Evolutionary conservation across 2,329 filamentous ascomycete species (phyloP).

Genomic region (Bimuria novae-zelandiae): DNA sequence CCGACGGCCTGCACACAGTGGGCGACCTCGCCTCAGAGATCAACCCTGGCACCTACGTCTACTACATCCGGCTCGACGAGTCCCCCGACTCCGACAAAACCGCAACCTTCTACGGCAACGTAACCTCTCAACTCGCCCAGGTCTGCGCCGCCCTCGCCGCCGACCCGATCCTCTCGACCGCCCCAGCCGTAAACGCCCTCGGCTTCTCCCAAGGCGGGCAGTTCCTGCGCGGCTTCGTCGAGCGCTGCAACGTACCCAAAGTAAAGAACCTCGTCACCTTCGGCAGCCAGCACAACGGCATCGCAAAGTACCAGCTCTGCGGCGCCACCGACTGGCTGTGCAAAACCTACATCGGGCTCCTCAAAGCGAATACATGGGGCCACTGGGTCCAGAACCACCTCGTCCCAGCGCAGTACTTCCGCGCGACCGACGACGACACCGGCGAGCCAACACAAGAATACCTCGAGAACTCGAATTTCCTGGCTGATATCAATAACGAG

Average conservation of each 20-base stretch:
- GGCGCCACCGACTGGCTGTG: conserved; percentile 76
- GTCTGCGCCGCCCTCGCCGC: conserved; percentile 78
- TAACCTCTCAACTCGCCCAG: conserved; percentile 74
- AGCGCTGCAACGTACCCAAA: conserved; percentile 79
- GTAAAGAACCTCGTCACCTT: conserved; percentile 84
- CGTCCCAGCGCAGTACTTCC: conserved; percentile 95
- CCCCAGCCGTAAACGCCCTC: conserved; percentile 83
- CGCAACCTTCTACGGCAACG: conserved; percentile 88
- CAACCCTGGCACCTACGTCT: conserved; percentile 83
- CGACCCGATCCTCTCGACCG: conserved; percentile 79
- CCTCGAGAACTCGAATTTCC: conserved; percentile 79
- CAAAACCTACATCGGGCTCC: conserved; percentile 74
- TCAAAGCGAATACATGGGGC: conserved; percentile 82
- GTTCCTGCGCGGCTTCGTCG: conserved; percentile 88
- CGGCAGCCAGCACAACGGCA: conserved; percentile 91
- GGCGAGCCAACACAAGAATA: conserved; percentile 65
- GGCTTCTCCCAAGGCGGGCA: conserved; percentile 96
- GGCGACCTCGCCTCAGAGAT: conserved; percentile 71
- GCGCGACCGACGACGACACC: conserved; percentile 65
- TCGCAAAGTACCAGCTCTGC: conserved; percentile 80
- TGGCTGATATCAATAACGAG: conserved; percentile 98
- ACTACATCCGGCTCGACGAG: conserved; percentile 74
- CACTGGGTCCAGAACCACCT: conserved; percentile 75
- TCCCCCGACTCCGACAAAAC: conserved; percentile 72
- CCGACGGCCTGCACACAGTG: conserved; percentile 73